Base-by-base conservation (phyloP, 2,329 filamentous ascomycete genomes). In the Dactylellina drechsleri region DNA sequence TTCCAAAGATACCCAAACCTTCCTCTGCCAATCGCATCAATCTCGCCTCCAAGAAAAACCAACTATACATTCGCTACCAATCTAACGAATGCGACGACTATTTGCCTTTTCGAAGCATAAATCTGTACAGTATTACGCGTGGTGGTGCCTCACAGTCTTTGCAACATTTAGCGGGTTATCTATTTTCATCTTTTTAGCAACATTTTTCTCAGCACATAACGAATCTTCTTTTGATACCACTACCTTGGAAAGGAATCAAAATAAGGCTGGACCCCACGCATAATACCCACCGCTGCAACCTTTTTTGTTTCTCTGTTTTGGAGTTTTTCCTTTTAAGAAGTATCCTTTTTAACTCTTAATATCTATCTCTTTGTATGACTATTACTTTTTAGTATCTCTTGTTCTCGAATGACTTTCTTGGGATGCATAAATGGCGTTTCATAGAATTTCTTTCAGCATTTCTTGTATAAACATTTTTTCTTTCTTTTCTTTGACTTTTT, bases 91-190 rank as follows among this genome's bases (percentile, higher is more conserved):
- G 68, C 31, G 54, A 74, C 70, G 70, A 73, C 56, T 26, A 67
- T 74, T 64, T 74, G 56, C 56, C 61, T 67, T 74, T 74, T 50
- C 23, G 52, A 52, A 47, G 64, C 45, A 64, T 60, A 66, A 31
- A 67, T 62, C 62, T 74, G 70, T 74, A 74, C 62, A 74, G 68
- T 74, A 74, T 74, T 74, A 67, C 70, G 70, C 70, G 70, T 74
- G 70, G 70, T 67, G 70, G 70, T 74, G 49, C 62, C 62, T 61
- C 62, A 62, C 43, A 62, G 58, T 57, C 58, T 43, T 73, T 67
- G 70, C 70, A 57, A 74, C 70, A 74, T 67, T 74, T 73, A 74
- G 70, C 70, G 70, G 70, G 62, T 74, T 74, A 56, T 50, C 45
- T n/a, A 5, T 47, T 53, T 65, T 57, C 58, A 61, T 61, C 43